These are phyloP conservation scores for Ophiocordyceps polyrhachis-furcata DNA, from an alignment of 2,329 filamentous ascomycete genomes.

Conservation along the genomic window DNA sequence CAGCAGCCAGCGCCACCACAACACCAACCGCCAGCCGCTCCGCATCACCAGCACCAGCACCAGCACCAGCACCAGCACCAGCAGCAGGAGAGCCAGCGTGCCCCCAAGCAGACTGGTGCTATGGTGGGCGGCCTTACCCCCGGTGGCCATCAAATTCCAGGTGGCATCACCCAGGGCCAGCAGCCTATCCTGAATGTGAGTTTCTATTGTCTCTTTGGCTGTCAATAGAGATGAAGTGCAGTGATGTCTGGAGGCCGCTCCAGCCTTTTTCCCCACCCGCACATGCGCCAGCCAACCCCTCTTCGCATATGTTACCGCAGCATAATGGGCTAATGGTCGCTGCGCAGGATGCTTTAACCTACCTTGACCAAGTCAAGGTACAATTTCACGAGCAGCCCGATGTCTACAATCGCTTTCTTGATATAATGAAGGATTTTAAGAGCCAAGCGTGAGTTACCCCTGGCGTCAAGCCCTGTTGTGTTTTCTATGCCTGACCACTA, in stretches of 20 bases:
- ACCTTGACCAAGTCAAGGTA: slow-evolving; percentile 95
- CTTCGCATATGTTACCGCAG: background rate
- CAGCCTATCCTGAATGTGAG: slow-evolving; percentile 33
- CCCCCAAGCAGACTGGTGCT: slow-evolving; percentile 23
- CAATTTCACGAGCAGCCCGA: slow-evolving; percentile 94
- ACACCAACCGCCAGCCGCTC: background rate
- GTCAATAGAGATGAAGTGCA: background rate
- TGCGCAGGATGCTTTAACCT: slow-evolving; percentile 57
- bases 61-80: slow-evolving; percentile 36
- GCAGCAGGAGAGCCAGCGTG: slow-evolving; percentile 44
- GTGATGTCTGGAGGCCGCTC: background rate
- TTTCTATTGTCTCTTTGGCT: slow-evolving; percentile 6
- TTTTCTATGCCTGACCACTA: background rate
- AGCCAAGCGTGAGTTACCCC: slow-evolving; percentile 59
- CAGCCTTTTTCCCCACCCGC: background rate
- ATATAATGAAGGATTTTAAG: slow-evolving; percentile 99
- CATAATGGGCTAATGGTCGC: background rate
- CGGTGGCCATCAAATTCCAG: slow-evolving; percentile 18
- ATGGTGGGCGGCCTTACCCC: slow-evolving; percentile 25
- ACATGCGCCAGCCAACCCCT: background rate
- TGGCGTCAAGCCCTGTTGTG: background rate
- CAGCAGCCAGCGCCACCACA: background rate
- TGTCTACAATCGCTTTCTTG: slow-evolving; percentile 89
- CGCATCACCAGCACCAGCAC: slow-evolving; percentile 22
- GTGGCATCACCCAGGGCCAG: slow-evolving; percentile 21